phyloP scores from a whole-genome alignment of 129 eudicot genomes.

The Arctium lappa region DNA sequence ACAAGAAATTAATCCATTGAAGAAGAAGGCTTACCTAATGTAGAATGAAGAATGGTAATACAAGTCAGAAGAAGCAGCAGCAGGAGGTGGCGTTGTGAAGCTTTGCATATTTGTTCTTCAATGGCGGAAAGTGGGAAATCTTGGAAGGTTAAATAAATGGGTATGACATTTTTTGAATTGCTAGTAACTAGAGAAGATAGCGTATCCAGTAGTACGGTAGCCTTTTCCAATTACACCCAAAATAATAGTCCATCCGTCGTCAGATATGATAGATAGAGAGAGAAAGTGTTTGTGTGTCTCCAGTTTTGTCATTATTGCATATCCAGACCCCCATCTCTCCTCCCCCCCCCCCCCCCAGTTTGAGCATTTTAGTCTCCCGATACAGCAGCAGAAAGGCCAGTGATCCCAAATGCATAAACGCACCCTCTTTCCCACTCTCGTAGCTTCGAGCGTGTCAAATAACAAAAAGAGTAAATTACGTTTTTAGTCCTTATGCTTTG shows the following conservation, averaged over 20 bases:
- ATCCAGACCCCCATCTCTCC: conserved; percentile 15
- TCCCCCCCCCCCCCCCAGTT: conserved; percentile 20
- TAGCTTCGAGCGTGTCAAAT: conserved; percentile 21
- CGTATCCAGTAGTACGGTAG: conserved; percentile 32
- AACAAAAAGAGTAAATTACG: no score
- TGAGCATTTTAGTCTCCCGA: conserved; percentile 68
- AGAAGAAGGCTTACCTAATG: conserved; percentile 37
- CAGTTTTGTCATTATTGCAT: conserved; percentile 44
- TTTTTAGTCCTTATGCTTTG: no score
- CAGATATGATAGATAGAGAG: conserved; percentile 13
- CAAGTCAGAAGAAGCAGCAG: conserved; percentile 35
- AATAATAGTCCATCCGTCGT: conserved; percentile 18
- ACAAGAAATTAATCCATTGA: neutral
- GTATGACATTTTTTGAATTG: conserved; percentile 4
- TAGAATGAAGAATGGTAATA: conserved; percentile 54
- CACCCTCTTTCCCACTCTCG: neutral
- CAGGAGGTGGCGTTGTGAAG: conserved; percentile 33
- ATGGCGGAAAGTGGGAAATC: conserved; percentile 20
- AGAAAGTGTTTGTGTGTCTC: neutral
- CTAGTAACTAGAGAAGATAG: conserved; percentile 33
- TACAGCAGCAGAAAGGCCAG: conserved; percentile 9
- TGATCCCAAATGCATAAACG: conserved; percentile 13
- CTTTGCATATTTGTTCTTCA: conserved; percentile 45
- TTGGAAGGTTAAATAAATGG: conserved; percentile 1
- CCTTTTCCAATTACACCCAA: conserved; percentile 30